A percentile compares a stretch with the other conserved stretches of the same genome.
phyloP scores from a whole-genome alignment of 2,329 filamentous ascomycete species.

The Diaporthe vexans region DNA sequence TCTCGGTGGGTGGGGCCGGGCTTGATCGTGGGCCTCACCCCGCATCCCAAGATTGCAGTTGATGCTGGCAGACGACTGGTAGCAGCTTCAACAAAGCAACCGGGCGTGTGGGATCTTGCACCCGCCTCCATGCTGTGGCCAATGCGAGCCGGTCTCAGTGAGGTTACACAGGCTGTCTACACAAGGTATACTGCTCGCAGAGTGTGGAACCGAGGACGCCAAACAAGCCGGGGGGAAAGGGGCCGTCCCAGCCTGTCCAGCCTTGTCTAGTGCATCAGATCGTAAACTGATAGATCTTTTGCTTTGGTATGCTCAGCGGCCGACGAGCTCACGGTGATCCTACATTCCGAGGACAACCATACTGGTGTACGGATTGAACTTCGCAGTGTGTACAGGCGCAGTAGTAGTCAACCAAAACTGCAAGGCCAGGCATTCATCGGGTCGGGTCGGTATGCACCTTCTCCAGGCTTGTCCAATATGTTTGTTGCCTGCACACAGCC shows the following conservation, averaged over 20 bases:
- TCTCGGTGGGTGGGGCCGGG: constrained; percentile 35
- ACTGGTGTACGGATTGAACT: not conserved
- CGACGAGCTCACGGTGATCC: constrained; percentile 19
- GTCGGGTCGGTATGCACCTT: constrained; percentile 17
- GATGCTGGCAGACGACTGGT: constrained; percentile 29
- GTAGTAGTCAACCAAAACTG: not conserved
- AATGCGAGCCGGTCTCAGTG: constrained; percentile 29
- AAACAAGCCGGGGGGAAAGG: constrained; percentile 7
- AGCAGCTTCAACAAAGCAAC: constrained; percentile 24
- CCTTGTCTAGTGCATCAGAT: constrained; percentile 39
- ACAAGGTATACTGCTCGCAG: constrained; percentile 31
- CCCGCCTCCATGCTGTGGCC: constrained; percentile 11
- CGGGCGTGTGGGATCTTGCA: constrained; percentile 23
- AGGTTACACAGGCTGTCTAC: constrained; percentile 32
- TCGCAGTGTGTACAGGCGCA: constrained; percentile 6
- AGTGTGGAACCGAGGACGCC: constrained; percentile 30
- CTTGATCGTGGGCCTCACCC: constrained; percentile 38
- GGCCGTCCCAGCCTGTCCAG: constrained; percentile 2
- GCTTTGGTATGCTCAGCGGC: constrained; percentile 2
- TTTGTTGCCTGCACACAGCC: constrained; percentile 12
- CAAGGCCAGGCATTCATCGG: constrained; percentile 4
- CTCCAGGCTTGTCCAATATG: constrained; percentile 1
- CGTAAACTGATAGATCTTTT: constrained; percentile 37
- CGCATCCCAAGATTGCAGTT: constrained; percentile 34
- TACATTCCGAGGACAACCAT: not conserved